Percentiles rank a stretch among this genome's conserved stretches.
phyloP scores from a whole-genome alignment of 441 rosid genomes.

The Populus hybrid region DNA sequence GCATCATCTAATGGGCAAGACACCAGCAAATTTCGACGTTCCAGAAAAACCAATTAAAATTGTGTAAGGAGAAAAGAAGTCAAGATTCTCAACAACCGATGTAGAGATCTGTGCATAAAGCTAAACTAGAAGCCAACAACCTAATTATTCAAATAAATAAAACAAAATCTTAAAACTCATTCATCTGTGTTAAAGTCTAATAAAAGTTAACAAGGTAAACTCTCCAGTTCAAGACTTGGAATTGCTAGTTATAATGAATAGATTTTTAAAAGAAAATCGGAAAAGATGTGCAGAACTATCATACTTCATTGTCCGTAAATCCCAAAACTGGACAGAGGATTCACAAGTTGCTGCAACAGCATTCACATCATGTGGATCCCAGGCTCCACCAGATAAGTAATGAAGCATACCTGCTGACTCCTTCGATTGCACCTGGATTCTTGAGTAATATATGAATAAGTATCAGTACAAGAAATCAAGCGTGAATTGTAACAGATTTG shows the following conservation, averaged over 20 bases:
- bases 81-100: background rate
- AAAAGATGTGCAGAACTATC: no score
- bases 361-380: no score
- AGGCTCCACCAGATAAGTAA: no score
- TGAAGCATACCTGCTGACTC: no score
- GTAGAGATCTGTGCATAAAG: background rate
- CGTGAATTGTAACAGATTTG: no score
- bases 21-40: slow-evolving; percentile 9
- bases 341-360: no score
- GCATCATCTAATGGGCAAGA: background rate
- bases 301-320: no score
- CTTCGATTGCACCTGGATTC: no score
- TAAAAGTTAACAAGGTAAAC: background rate
- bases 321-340: no score
- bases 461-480: no score
- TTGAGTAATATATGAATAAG: no score
- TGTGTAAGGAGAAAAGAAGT: background rate
- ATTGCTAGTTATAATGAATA: background rate
- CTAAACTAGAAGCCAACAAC: background rate
- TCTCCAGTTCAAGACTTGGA: background rate
- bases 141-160: background rate
- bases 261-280: no score
- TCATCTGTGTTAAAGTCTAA: background rate
- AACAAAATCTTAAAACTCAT: background rate
- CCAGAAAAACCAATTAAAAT: background rate